Percentiles rank a stretch among this genome's conserved stretches.
These are phyloP conservation scores for Apiospora malaysiana DNA, from an alignment of 2,329 filamentous ascomycete species.

Conservation along the genomic window DNA sequence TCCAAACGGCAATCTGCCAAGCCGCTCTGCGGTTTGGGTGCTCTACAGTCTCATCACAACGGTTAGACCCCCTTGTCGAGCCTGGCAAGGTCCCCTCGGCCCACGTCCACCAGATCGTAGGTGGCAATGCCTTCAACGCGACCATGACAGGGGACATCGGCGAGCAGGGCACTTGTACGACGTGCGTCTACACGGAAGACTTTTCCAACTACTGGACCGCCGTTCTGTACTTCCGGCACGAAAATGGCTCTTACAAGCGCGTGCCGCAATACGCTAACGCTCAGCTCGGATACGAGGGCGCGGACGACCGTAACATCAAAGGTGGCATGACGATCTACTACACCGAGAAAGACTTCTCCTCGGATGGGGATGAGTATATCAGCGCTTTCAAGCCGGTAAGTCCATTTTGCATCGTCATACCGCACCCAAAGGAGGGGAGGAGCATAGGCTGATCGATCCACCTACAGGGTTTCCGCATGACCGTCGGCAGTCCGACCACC, in stretches of 20 bases:
- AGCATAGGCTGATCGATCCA: background rate
- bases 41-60: constrained; percentile 36
- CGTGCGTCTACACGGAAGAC: constrained; percentile 38
- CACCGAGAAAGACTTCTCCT: constrained; percentile 37
- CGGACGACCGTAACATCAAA: constrained; percentile 28
- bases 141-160: constrained; percentile 36
- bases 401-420: background rate
- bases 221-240: constrained; percentile 39
- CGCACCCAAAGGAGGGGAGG: background rate
- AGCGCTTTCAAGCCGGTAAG: constrained; percentile 48
- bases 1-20: constrained; percentile 32
- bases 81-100: constrained; percentile 35
- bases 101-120: constrained; percentile 41
- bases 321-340: constrained; percentile 42
- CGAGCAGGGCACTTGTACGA: constrained; percentile 36
- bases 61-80: constrained; percentile 39
- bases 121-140: constrained; percentile 40
- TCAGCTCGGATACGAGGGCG: background rate
- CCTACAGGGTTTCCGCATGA: constrained; percentile 50
- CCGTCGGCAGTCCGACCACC: constrained; percentile 42
- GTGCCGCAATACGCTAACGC: constrained; percentile 33
- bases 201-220: constrained; percentile 41
- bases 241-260: constrained; percentile 39
- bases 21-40: constrained; percentile 40
- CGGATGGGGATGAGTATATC: constrained; percentile 44